Percentiles rank a stretch among this genome's conserved stretches.
Conservation (phyloP, 2,329 filamentous ascomycete species). For the Phialocephala subalpina region DNA sequence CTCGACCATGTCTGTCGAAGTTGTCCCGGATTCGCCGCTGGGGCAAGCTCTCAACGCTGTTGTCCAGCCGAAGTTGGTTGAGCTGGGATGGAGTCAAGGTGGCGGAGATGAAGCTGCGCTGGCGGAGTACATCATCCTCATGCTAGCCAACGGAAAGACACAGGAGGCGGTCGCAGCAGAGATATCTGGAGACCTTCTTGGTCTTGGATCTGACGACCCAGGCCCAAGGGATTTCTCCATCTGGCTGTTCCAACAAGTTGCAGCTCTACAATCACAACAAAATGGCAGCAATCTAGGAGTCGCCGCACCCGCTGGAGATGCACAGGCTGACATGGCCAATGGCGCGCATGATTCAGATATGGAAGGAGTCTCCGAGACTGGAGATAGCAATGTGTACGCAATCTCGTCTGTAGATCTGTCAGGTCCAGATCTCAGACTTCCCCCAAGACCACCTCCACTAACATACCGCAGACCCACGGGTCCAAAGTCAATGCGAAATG, state of each 20-base stretch:
- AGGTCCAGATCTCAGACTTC: conserved; percentile 20
- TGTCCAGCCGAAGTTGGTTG: conserved; percentile 89
- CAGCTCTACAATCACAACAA: conserved; percentile 68
- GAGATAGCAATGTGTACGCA: conserved; percentile 66
- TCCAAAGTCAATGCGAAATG: conserved; percentile 88
- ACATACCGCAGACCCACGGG: conserved; percentile 79
- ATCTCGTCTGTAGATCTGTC: conserved; percentile 22
- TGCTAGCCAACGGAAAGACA: conserved; percentile 95
- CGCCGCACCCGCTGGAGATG: conserved; percentile 37
- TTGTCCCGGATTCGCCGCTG: conserved; percentile 80
- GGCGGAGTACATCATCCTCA: conserved; percentile 95
- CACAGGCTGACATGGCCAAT: conserved; percentile 63
- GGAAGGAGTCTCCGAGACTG: conserved; percentile 59
- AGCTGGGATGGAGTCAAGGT: conserved; percentile 90
- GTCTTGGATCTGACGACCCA: conserved; percentile 82
- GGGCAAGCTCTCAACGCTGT: conserved; percentile 83
- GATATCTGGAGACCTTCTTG: conserved; percentile 86
- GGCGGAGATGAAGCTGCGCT: conserved; percentile 80
- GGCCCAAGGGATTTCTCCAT: conserved; percentile 83
- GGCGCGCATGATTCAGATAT: conserved; percentile 75
- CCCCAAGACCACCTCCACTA: conserved; percentile 45
- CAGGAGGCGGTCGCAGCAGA: conserved; percentile 89
- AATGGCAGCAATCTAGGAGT: conserved; percentile 51
- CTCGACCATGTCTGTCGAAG: conserved; percentile 76
- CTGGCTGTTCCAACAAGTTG: conserved; percentile 94